Evolutionary conservation across 495 filamentous ascomycete species (phyloP).

Genomic region (Hypoxylon rickii): DNA sequence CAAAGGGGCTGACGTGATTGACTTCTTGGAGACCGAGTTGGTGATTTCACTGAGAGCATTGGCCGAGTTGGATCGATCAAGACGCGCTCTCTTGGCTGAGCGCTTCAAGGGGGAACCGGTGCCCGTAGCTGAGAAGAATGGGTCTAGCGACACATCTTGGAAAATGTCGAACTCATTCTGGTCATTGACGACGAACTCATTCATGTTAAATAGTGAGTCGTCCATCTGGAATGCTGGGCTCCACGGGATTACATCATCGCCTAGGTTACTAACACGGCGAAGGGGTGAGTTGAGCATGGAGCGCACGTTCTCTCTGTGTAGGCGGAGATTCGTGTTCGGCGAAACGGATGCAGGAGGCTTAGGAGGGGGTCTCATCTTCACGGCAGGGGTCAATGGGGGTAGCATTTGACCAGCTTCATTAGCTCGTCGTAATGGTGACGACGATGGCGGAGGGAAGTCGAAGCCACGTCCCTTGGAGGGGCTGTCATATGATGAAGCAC

Average conservation of each 20-base stretch:
- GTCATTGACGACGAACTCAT: slow-evolving; percentile 57
- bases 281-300: slow-evolving; percentile 88
- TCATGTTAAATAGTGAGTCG: slow-evolving; percentile 42
- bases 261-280: slow-evolving; percentile 64
- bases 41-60: slow-evolving; percentile 72
- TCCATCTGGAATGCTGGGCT: slow-evolving; percentile 77
- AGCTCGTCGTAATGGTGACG: slow-evolving; percentile 63
- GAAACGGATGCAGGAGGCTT: slow-evolving; percentile 87
- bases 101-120: slow-evolving; percentile 79
- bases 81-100: slow-evolving; percentile 64
- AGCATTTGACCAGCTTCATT: slow-evolving; percentile 65
- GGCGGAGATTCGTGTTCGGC: slow-evolving; percentile 90
- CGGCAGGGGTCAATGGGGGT: slow-evolving; percentile 82
- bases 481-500: slow-evolving; percentile 91
- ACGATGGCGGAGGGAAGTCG: slow-evolving; percentile 52
- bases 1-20: slow-evolving; percentile 49
- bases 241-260: slow-evolving; percentile 64
- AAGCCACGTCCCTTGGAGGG: slow-evolving; percentile 67
- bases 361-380: slow-evolving; percentile 80
- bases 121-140: slow-evolving; percentile 55
- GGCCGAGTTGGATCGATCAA: slow-evolving; percentile 61
- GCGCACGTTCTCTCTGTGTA: slow-evolving; percentile 84
- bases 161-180: slow-evolving; percentile 71
- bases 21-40: slow-evolving; percentile 53
- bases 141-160: slow-evolving; percentile 59